Conservation (phyloP, 805 yeast genomes). For the Wickerhamiella azymoides region DNA sequence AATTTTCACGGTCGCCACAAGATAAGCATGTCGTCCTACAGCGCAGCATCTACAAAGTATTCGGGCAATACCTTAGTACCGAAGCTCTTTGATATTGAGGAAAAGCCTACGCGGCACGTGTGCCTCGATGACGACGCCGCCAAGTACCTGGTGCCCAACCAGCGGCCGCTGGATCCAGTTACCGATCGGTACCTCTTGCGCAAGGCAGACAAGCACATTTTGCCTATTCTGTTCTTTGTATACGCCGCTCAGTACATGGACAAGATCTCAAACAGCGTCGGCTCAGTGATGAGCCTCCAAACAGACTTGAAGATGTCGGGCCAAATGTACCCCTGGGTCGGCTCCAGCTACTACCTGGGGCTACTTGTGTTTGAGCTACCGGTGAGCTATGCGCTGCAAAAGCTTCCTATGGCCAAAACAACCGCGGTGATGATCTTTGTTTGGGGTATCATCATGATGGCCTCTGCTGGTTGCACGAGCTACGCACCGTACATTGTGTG, state of each 20-base stretch:
- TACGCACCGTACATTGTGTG: slow-evolving; percentile 34
- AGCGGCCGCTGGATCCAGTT: slow-evolving; percentile 1
- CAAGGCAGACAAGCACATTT: slow-evolving; percentile 38
- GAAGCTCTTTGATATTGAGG: neutral
- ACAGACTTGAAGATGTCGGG: slow-evolving; percentile 34
- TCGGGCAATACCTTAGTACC: too few species aligned
- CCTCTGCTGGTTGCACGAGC: slow-evolving; percentile 32
- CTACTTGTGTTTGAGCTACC: slow-evolving; percentile 45
- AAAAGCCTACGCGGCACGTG: neutral
- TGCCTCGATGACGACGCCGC: slow-evolving; percentile 7
- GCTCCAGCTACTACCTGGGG: slow-evolving; percentile 49
- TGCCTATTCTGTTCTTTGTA: slow-evolving; percentile 37
- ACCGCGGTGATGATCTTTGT: slow-evolving; percentile 29
- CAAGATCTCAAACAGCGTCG: slow-evolving; percentile 38
- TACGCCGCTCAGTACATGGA: slow-evolving; percentile 48
- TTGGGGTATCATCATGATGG: slow-evolving; percentile 35
- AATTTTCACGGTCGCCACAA: too few species aligned
- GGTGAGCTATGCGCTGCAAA: slow-evolving; percentile 35
- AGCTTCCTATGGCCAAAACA: slow-evolving; percentile 42
- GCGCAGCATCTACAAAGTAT: too few species aligned
- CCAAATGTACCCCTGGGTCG: slow-evolving; percentile 33
- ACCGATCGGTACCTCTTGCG: slow-evolving; percentile 22
- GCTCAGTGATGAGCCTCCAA: slow-evolving; percentile 39
- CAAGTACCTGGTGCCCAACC: slow-evolving; percentile 1
- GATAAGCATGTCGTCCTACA: too few species aligned